phyloP scores from a whole-genome alignment of 495 filamentous ascomycete genomes.

The Talaromyces proteolyticus region DNA sequence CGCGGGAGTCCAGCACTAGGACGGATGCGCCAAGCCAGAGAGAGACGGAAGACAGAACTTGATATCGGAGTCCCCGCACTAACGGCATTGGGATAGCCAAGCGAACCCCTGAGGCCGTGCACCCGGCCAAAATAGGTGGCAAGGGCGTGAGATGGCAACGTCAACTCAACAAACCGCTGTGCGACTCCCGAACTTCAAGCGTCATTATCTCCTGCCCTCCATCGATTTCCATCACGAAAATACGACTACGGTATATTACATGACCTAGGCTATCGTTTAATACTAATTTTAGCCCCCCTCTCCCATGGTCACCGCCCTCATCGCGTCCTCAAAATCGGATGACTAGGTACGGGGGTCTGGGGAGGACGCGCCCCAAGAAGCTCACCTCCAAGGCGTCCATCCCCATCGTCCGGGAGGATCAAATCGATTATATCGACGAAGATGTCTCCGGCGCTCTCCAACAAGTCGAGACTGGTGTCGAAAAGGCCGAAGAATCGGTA shows the following conservation, averaged over 20 bases:
- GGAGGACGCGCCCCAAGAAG: constrained; percentile 75
- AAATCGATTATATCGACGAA: constrained; percentile 74
- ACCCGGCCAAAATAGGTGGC: constrained; percentile 38
- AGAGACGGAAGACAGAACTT: constrained; percentile 23
- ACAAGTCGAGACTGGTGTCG: constrained; percentile 92
- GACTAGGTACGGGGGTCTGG: constrained; percentile 57
- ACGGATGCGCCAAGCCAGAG: no score
- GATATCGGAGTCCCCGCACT: constrained; percentile 46
- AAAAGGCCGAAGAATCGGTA: constrained; percentile 94
- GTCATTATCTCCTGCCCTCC: constrained; percentile 53
- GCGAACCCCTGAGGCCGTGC: constrained; percentile 47
- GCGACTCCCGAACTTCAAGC: constrained; percentile 36
- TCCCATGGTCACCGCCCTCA: constrained; percentile 38
- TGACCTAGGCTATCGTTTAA: constrained; percentile 40
- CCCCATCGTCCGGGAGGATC: constrained; percentile 77
- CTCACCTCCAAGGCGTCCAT: constrained; percentile 82
- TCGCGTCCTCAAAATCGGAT: constrained; percentile 54
- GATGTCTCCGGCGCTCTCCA: constrained; percentile 59
- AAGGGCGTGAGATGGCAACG: constrained; percentile 48
- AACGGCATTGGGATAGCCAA: constrained; percentile 35
- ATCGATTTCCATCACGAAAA: constrained; percentile 48
- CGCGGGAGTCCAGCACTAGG: no score
- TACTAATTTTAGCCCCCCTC: constrained; percentile 34
- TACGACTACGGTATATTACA: constrained; percentile 49
- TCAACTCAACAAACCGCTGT: constrained; percentile 55